Percentiles rank a stretch among this genome's conserved stretches.
phyloP scores from a whole-genome alignment of 1,139 yeast species.

The Hansenula lynferdii region DNA sequence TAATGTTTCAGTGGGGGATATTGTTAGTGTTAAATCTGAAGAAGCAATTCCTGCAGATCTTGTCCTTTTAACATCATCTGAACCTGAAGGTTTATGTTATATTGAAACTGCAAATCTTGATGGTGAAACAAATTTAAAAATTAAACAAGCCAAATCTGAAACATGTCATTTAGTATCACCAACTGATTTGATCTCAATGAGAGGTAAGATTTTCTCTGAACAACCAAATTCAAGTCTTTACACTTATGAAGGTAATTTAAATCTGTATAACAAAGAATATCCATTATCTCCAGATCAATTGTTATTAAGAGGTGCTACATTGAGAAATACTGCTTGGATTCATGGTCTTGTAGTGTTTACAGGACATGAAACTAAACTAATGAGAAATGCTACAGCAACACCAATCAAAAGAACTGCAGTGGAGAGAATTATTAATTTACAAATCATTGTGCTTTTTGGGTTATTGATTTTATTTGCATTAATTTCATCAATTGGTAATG shows the following conservation, averaged over 20 bases:
- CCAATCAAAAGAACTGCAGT: conserved; percentile 97
- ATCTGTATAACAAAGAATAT: conserved; percentile 50
- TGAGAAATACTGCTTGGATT: conserved; percentile 93
- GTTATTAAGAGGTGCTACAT: conserved; percentile 89
- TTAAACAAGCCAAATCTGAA: conserved; percentile 81
- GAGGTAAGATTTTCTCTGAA: conserved; percentile 70
- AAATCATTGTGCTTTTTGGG: conserved; percentile 81
- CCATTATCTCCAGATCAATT: conserved; percentile 89
- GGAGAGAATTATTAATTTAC: conserved; percentile 90
- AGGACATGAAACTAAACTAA: conserved; percentile 95
- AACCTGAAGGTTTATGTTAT: conserved; percentile 96
- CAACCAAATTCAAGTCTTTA: conserved; percentile 93
- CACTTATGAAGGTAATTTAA: conserved; percentile 90
- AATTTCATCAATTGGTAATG: conserved; percentile 85
- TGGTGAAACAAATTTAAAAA: conserved; percentile 95
- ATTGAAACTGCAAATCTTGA: conserved; percentile 97
- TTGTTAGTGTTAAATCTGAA: conserved; percentile 78
- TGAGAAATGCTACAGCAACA: conserved; percentile 98
- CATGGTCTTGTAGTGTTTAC: conserved; percentile 93
- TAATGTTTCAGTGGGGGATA: conserved; percentile 86
- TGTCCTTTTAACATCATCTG: conserved; percentile 81
- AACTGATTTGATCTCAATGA: conserved; percentile 45
- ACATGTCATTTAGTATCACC: conserved; percentile 75
- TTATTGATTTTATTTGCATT: conserved; percentile 72
- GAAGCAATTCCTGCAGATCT: conserved; percentile 96